phyloP scores from a whole-genome alignment of 805 yeast species.

The Alloascoidea hylecoeti region DNA sequence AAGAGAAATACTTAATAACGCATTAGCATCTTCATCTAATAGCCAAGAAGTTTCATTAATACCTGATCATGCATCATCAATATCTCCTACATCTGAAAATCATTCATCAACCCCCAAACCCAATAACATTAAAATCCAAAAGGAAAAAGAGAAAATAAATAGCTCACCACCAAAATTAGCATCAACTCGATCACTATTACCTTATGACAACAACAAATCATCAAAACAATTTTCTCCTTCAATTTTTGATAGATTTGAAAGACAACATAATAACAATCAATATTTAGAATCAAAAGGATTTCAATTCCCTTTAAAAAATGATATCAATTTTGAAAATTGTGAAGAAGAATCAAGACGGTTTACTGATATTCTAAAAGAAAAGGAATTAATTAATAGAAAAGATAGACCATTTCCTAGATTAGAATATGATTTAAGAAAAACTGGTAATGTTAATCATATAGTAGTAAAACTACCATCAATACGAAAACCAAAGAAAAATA shows the following conservation, averaged over 20 bases:
- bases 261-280: not conserved
- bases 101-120: no score
- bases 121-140: no score
- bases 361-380: not conserved
- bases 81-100: no score
- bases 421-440: no score
- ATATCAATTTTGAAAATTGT: not conserved
- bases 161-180: no score
- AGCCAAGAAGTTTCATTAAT: no score
- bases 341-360: not conserved
- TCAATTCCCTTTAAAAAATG: not conserved
- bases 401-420: not conserved
- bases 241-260: not conserved
- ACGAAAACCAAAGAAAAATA: constrained; percentile 1
- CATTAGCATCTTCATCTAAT: no score
- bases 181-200: no score
- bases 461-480: not conserved
- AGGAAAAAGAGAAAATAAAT: no score
- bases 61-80: no score
- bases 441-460: no score
- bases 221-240: not conserved
- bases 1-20: no score
- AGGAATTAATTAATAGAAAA: not conserved
- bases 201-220: not conserved
- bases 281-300: not conserved